These are phyloP conservation scores for Candida taoyuanica DNA, from an alignment of 805 yeast species.

Conservation along the genomic window DNA sequence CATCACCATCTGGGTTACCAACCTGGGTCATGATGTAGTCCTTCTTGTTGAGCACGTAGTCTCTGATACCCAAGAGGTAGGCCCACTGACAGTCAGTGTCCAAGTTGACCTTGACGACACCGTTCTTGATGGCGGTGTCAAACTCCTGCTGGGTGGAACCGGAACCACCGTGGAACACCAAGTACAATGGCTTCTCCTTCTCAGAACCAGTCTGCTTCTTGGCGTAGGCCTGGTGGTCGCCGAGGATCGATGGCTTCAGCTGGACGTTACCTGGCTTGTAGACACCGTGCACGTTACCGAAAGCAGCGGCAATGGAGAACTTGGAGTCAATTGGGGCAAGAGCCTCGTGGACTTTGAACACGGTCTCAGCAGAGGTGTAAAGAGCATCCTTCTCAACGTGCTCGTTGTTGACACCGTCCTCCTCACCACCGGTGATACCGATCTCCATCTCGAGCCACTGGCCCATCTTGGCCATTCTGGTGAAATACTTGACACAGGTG, in stretches of 20 bases:
- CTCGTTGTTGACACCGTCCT: constrained; percentile 99
- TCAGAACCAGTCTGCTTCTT: constrained; percentile 53
- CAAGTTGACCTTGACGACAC: constrained; percentile 98
- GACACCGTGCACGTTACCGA: constrained; percentile 99
- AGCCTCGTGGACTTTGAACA: constrained; percentile 86
- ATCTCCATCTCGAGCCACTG: constrained; percentile 99
- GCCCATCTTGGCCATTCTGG: constrained; percentile 86
- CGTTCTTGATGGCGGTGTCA: constrained; percentile 83
- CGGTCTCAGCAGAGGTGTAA: constrained; percentile 95
- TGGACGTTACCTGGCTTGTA: constrained; percentile 98
- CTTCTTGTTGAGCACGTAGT: constrained; percentile 92
- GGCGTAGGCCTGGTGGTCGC: constrained; percentile 92
- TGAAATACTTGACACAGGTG: constrained; percentile 91
- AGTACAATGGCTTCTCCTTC: constrained; percentile 72
- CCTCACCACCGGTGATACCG: constrained; percentile 99
- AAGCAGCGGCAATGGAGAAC: constrained; percentile 99
- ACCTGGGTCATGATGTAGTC: constrained; percentile 86
- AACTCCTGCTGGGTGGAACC: constrained; percentile 93
- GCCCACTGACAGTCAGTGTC: constrained; percentile 99
- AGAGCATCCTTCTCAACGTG: constrained; percentile 79
- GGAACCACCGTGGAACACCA: constrained; percentile 99
- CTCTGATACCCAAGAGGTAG: constrained; percentile 94
- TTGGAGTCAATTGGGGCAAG: constrained; percentile 88
- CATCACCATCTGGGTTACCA: constrained; percentile 99
- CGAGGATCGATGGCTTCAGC: constrained; percentile 87